These are phyloP conservation scores for Thraustochytrium sp. DNA, from an alignment of 352 stramenopile genomes.

Conservation along the genomic window DNA sequence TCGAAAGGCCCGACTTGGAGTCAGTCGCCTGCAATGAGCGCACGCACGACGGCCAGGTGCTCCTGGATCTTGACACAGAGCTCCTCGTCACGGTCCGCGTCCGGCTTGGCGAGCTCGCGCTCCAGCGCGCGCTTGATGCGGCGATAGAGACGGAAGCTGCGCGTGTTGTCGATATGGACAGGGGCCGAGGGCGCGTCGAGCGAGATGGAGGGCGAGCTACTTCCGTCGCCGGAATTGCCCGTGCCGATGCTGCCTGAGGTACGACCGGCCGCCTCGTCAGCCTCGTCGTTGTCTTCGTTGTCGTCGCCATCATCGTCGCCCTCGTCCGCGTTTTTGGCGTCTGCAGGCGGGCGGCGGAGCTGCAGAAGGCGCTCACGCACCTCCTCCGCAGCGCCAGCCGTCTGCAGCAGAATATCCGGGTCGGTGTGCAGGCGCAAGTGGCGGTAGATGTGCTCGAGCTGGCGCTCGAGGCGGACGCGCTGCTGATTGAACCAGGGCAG, in stretches of 20 bases:
- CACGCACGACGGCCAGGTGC: not conserved
- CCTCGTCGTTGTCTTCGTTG: not conserved
- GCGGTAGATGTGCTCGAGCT: conserved; percentile 24
- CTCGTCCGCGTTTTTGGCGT: not conserved
- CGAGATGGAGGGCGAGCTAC: not conserved
- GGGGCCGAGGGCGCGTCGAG: not conserved
- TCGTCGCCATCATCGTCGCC: not conserved
- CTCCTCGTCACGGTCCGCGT: conserved; percentile 20
- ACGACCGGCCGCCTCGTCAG: not conserved
- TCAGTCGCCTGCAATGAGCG: not conserved
- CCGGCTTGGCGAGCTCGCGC: not conserved
- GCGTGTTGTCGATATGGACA: not conserved
- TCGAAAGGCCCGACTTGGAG: no score
- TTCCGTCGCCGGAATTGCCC: not conserved
- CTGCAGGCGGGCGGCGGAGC: not conserved
- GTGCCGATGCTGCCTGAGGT: no score
- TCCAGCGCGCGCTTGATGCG: not conserved
- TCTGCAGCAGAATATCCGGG: conserved; percentile 22
- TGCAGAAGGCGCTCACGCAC: not conserved
- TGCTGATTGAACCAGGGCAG: conserved; percentile 21
- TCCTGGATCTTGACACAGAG: conserved; percentile 24
- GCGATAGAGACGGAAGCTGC: not conserved
- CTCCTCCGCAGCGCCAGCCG: not conserved
- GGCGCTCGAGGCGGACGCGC: conserved; percentile 24
- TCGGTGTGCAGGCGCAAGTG: conserved; percentile 28